A percentile compares a stretch with the other conserved stretches of the same genome.
phyloP scores from a whole-genome alignment of 192 early-diverging fungal genomes.

The Allomyces arbusculus region DNA sequence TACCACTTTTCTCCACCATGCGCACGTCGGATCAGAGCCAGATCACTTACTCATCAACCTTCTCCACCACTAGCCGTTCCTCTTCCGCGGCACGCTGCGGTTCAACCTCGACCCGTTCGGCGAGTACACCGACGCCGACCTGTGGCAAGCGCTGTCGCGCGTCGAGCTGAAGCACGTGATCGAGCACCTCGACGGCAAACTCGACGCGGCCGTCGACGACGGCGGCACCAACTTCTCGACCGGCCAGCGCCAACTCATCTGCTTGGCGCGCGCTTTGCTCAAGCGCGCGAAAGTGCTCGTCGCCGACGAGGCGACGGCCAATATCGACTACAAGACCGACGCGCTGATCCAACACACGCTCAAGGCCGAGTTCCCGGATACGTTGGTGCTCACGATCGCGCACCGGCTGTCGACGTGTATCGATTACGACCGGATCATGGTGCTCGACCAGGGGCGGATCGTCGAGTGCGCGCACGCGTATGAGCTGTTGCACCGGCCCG shows the following conservation, averaged over 20 bases:
- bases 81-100: conserved; percentile 31
- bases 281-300: conserved; percentile 45
- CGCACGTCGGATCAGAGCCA: too few species aligned
- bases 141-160: conserved; percentile 47
- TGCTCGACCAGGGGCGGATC: neutral
- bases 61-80: neutral
- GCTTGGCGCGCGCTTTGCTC: conserved; percentile 60
- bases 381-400: neutral
- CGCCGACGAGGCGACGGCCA: conserved; percentile 50
- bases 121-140: conserved; percentile 33
- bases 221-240: conserved; percentile 57
- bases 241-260: conserved; percentile 70
- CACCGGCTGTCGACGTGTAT: conserved; percentile 1
- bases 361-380: neutral
- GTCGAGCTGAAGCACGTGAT: conserved; percentile 26
- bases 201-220: conserved; percentile 9
- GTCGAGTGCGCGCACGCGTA: neutral
- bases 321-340: neutral
- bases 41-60: too few species aligned
- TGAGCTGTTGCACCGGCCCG: neutral
- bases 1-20: too few species aligned
- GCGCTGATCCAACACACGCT: neutral
- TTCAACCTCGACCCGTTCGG: conserved; percentile 63
- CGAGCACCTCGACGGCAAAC: conserved; percentile 7
- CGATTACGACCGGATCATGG: conserved; percentile 5